phyloP scores from a whole-genome alignment of 2,329 filamentous ascomycete genomes.

The Chaetoscypha palmicola region DNA sequence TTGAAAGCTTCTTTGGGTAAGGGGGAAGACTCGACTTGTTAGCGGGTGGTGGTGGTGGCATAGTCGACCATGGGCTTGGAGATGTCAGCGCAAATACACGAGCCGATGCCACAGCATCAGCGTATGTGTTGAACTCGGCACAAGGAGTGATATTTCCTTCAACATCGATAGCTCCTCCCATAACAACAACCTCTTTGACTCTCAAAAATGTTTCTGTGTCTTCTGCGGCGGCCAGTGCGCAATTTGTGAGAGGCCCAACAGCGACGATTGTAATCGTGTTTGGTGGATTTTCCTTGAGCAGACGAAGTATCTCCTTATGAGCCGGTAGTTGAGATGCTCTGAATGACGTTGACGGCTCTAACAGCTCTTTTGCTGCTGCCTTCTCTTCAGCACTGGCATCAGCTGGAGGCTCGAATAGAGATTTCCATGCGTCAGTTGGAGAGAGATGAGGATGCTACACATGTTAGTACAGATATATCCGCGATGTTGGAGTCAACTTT shows the following conservation, averaged over 20 bases:
- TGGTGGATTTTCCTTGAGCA: constrained; percentile 72
- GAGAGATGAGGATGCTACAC: constrained; percentile 63
- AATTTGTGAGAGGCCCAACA: constrained; percentile 86
- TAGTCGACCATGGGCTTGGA: constrained; percentile 65
- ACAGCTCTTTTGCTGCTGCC: constrained; percentile 28
- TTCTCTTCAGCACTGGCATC: constrained; percentile 40
- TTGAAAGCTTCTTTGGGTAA: constrained; percentile 59
- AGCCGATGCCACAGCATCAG: constrained; percentile 73
- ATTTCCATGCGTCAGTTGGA: constrained; percentile 66
- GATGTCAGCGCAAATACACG: constrained; percentile 73
- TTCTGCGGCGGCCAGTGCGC: constrained; percentile 79
- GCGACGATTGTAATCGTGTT: constrained; percentile 86
- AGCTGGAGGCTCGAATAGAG: constrained; percentile 50
- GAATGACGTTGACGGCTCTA: constrained; percentile 50
- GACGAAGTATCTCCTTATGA: constrained; percentile 81
- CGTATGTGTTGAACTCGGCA: constrained; percentile 93
- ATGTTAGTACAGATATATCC: no score
- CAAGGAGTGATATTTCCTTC: constrained; percentile 79
- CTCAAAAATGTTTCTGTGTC: constrained; percentile 85
- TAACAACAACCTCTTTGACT: constrained; percentile 86
- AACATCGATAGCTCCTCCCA: constrained; percentile 79
- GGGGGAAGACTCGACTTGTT: constrained; percentile 44
- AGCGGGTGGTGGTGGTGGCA: constrained; percentile 62
- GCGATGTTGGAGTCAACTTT: no score
- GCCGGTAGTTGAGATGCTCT: constrained; percentile 66